Evolutionary conservation across 257 asterid species (phyloP).

Genomic region (Solanum ossicruentum): DNA sequence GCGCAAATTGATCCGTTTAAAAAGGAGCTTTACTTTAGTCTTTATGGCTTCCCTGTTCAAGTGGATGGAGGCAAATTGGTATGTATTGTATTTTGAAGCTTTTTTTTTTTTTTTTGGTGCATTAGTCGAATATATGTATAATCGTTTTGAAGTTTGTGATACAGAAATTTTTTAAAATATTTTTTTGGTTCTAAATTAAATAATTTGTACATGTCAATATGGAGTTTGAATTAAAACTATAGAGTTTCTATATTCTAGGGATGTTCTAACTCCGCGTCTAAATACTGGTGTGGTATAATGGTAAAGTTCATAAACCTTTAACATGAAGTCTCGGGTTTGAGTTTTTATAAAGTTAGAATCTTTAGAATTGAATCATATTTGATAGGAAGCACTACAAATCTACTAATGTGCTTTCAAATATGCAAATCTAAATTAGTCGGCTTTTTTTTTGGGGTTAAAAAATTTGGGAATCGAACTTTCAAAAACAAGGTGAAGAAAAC

Average conservation of each 20-base stretch:
- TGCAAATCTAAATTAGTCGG: background rate
- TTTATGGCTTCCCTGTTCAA: constrained; percentile 16
- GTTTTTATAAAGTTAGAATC: background rate
- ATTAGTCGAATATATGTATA: background rate
- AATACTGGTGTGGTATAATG: fast-evolving
- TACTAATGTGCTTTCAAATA: background rate
- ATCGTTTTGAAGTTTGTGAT: no score
- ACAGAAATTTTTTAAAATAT: background rate
- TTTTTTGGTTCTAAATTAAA: background rate
- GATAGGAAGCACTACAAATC: background rate
- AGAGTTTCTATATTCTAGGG: background rate
- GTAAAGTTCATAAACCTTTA: background rate
- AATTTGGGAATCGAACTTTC: fast-evolving
- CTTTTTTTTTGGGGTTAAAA: background rate
- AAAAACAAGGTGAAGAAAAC: fast-evolving
- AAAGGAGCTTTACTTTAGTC: constrained; percentile 19
- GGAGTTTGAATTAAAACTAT: fast-evolving
- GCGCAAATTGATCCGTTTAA: constrained; percentile 4
- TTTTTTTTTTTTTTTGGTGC: background rate
- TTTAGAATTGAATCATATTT: background rate
- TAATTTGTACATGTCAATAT: background rate
- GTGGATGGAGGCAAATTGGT: constrained; percentile 27
- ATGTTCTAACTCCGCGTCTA: background rate
- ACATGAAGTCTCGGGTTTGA: background rate
- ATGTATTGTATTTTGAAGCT: background rate